Percentiles rank a stretch among this genome's conserved stretches.
phyloP scores from a whole-genome alignment of 2,329 filamentous ascomycete genomes.

The Dothideomycetes sp. region DNA sequence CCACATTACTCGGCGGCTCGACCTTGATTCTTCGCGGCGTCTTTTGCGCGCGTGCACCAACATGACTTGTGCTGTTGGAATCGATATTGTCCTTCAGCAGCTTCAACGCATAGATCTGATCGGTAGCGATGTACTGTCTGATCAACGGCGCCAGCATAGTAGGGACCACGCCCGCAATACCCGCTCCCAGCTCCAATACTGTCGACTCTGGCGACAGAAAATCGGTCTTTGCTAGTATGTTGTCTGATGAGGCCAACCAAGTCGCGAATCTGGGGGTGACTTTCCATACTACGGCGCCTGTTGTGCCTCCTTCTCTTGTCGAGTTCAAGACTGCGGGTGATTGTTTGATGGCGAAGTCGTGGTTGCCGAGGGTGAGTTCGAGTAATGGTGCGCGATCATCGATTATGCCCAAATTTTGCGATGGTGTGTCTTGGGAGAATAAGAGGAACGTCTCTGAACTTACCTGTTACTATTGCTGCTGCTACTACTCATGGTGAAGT shows the following conservation, averaged over 20 bases:
- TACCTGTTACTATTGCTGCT: constrained; percentile 11
- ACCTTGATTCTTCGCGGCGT: neutral
- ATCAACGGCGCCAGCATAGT: constrained; percentile 54
- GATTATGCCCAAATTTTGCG: constrained; percentile 74
- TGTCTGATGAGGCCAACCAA: constrained; percentile 59
- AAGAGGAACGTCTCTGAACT: constrained; percentile 72
- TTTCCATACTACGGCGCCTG: constrained; percentile 78
- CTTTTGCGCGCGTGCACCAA: neutral
- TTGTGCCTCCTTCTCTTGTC: constrained; percentile 60
- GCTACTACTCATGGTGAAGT: constrained; percentile 3
- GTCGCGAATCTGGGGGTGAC: constrained; percentile 72
- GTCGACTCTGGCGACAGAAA: constrained; percentile 45
- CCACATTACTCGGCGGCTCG: neutral
- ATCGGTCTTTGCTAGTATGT: constrained; percentile 48
- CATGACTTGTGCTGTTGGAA: constrained; percentile 38
- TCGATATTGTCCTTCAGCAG: constrained; percentile 66
- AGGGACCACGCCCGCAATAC: constrained; percentile 71
- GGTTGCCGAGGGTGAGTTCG: constrained; percentile 50
- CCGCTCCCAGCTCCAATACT: constrained; percentile 78
- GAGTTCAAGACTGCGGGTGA: constrained; percentile 75
- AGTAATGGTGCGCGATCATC: constrained; percentile 57
- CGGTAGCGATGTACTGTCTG: constrained; percentile 63
- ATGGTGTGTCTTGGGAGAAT: constrained; percentile 65
- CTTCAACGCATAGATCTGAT: constrained; percentile 75
- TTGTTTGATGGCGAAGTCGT: constrained; percentile 68